phyloP scores from a whole-genome alignment of 2,329 filamentous ascomycete species.

The Phyllosticta citribraziliensis region DNA sequence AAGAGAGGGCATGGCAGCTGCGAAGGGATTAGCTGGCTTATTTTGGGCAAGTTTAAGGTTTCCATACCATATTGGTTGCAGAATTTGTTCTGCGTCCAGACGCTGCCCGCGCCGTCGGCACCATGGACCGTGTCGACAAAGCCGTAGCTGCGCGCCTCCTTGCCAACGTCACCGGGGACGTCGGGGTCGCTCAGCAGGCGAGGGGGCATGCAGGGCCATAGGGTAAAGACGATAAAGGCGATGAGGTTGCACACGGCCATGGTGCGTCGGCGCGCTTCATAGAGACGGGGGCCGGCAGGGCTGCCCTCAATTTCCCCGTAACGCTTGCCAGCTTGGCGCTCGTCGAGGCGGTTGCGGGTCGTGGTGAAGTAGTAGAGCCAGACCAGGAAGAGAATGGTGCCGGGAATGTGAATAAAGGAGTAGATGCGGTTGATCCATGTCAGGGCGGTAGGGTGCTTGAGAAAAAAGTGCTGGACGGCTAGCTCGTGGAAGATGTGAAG shows the following conservation, averaged over 20 bases:
- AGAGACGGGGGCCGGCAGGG: conserved; percentile 42
- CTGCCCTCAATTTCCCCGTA: conserved; percentile 28
- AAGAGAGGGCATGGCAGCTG: conserved; percentile 64
- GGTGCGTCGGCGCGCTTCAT: conserved; percentile 46
- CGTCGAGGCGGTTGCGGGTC: conserved; percentile 43
- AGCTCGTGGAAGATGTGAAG: conserved; percentile 58
- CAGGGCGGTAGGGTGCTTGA: conserved; percentile 47
- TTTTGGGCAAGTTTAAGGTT: not conserved
- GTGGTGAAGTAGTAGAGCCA: conserved; percentile 63
- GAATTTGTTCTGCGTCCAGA: conserved; percentile 64
- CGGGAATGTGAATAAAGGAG: conserved; percentile 70
- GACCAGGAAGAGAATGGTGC: conserved; percentile 60
- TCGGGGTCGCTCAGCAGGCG: conserved; percentile 43
- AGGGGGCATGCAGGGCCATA: conserved; percentile 53
- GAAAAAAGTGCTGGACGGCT: conserved; percentile 49
- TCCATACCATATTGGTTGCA: conserved; percentile 62
- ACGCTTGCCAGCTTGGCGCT: conserved; percentile 30
- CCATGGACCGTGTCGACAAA: conserved; percentile 53
- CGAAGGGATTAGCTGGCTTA: not conserved
- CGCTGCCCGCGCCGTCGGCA: conserved; percentile 50
- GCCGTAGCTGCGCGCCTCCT: conserved; percentile 49
- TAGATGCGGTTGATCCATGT: conserved; percentile 63
- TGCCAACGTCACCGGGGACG: conserved; percentile 46
- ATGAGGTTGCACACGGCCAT: conserved; percentile 50
- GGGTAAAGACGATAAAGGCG: conserved; percentile 49